A percentile compares a stretch with the other conserved stretches of the same genome.
phyloP scores from a whole-genome alignment of 2,329 filamentous ascomycete species.

The Mollisiaceae sp. region DNA sequence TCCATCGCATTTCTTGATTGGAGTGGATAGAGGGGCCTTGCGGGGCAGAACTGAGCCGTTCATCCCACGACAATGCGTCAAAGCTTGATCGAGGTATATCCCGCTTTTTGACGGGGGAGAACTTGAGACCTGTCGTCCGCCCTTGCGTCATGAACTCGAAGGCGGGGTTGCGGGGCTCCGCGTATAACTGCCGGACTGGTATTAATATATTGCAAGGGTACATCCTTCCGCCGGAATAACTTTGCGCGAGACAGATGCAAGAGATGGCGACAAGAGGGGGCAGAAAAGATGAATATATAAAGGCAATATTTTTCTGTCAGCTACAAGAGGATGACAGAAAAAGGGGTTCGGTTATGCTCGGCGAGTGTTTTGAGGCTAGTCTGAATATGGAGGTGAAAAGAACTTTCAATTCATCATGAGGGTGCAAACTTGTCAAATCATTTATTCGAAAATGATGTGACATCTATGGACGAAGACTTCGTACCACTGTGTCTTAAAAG shows the following conservation, averaged over 20 bases:
- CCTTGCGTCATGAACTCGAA: not conserved
- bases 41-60: slow-evolving; percentile 6
- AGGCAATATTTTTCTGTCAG: not conserved
- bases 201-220: not conserved
- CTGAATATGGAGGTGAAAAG: not conserved
- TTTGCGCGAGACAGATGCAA: not conserved
- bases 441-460: not conserved
- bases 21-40: not conserved
- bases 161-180: slow-evolving; percentile 5
- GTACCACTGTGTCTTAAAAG: not conserved
- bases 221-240: not conserved
- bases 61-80: not conserved
- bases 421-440: not conserved
- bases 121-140: not conserved
- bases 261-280: not conserved
- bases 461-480: not conserved
- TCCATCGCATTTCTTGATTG: not conserved
- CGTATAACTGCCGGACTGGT: not conserved
- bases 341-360: not conserved
- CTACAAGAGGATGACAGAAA: not conserved
- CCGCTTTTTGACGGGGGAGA: too few relatives aligned
- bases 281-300: not conserved
- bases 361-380: too few relatives aligned
- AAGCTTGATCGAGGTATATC: not conserved
- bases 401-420: not conserved